Conservation (phyloP, 2,329 filamentous ascomycete species). For the Monosporascus cannonballus region DNA sequence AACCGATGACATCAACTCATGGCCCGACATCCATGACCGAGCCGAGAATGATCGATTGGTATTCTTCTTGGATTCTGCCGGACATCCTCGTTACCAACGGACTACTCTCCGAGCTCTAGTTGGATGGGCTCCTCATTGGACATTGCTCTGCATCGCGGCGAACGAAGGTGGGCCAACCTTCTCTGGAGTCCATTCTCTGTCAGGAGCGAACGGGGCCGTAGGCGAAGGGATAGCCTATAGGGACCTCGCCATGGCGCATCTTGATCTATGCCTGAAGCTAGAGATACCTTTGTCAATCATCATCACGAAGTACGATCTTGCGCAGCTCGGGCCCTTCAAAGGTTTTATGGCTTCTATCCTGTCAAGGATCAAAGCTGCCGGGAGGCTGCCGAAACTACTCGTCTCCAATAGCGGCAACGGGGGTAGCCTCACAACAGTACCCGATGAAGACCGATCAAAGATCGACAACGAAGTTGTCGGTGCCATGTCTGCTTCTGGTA, state of each 20-base stretch:
- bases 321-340: conserved; percentile 65
- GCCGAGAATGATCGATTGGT: conserved; percentile 70
- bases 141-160: conserved; percentile 78
- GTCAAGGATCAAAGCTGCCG: conserved; percentile 68
- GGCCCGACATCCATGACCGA: conserved; percentile 86
- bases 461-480: conserved; percentile 48
- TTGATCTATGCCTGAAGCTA: conserved; percentile 79
- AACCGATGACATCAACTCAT: conserved; percentile 79
- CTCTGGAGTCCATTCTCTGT: conserved; percentile 37
- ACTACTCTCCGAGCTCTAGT: conserved; percentile 87
- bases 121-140: conserved; percentile 95
- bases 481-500: conserved; percentile 37
- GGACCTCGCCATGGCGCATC: conserved; percentile 71
- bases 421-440: conserved; percentile 51
- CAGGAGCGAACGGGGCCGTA: conserved; percentile 41
- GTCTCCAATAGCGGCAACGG: conserved; percentile 43
- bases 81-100: conserved; percentile 80
- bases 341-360: conserved; percentile 68
- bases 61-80: conserved; percentile 87
- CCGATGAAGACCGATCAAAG: conserved; percentile 49
- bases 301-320: conserved; percentile 87
- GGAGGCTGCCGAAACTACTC: conserved; percentile 70
- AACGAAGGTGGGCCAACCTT: conserved; percentile 54
- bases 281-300: conserved; percentile 72
- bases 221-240: conserved; percentile 50